Conservation (phyloP, 768 basidiomycete species). For the Mycena pura region DNA sequence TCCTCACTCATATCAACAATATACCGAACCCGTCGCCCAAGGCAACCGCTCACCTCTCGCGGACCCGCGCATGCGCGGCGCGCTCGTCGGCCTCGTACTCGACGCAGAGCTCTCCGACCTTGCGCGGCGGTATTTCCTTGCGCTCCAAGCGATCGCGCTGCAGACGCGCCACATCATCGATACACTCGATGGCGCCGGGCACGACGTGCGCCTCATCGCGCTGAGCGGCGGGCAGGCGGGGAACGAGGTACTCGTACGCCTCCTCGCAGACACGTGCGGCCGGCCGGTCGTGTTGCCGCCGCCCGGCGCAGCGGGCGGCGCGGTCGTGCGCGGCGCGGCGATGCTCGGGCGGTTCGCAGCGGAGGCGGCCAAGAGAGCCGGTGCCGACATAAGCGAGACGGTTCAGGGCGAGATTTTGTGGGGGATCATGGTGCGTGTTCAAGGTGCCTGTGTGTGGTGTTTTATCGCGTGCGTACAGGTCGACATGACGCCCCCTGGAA, state of each 20-base stretch:
- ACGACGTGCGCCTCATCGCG: slow-evolving; percentile 76
- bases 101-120: slow-evolving; percentile 80
- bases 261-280: slow-evolving; percentile 84
- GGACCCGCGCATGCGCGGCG: slow-evolving; percentile 93
- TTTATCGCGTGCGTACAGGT: slow-evolving; percentile 50
- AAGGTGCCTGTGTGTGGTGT: not conserved
- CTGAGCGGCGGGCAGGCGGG: slow-evolving; percentile 94
- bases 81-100: slow-evolving; percentile 86
- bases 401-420: slow-evolving; percentile 76
- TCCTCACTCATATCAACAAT: not conserved
- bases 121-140: slow-evolving; percentile 88
- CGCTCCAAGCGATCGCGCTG: slow-evolving; percentile 91
- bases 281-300: slow-evolving; percentile 85
- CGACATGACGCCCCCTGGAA: slow-evolving; percentile 91
- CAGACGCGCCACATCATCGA: slow-evolving; percentile 96
- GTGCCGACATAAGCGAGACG: slow-evolving; percentile 42
- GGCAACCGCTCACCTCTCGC: slow-evolving; percentile 97
- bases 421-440: slow-evolving; percentile 81
- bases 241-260: slow-evolving; percentile 86
- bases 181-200: slow-evolving; percentile 84
- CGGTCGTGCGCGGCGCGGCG: slow-evolving; percentile 92
- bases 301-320: slow-evolving; percentile 54
- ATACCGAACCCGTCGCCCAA: slow-evolving; percentile 41
- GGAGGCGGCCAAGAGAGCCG: slow-evolving; percentile 48
- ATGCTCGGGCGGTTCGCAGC: slow-evolving; percentile 92